Conservation (phyloP, 2,329 filamentous ascomycete genomes). For the Fusarium sublunatum region DNA sequence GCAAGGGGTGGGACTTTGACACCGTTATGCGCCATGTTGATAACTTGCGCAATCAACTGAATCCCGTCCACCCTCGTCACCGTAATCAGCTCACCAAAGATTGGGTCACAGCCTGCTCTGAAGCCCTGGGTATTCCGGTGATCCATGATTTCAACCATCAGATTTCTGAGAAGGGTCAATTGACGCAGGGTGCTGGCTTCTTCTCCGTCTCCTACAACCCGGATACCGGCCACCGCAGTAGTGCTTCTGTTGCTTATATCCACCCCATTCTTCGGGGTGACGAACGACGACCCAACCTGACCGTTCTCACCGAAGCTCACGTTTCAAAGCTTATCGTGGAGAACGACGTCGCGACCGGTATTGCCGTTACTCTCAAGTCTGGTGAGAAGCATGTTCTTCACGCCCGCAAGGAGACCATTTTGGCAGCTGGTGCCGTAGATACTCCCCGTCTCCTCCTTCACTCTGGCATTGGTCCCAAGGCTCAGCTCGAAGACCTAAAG, state of each 20-base stretch:
- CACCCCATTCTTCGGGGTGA: conserved; percentile 88
- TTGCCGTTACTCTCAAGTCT: conserved; percentile 71
- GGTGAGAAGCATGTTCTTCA: conserved; percentile 66
- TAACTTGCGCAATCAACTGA: conserved; percentile 88
- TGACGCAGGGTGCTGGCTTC: conserved; percentile 85
- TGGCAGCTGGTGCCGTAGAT: conserved; percentile 84
- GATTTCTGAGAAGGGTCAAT: conserved; percentile 77
- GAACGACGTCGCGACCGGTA: conserved; percentile 76
- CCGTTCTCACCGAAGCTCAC: conserved; percentile 87
- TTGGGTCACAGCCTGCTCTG: conserved; percentile 85
- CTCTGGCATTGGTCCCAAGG: conserved; percentile 66
- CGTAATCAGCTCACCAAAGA: conserved; percentile 92
- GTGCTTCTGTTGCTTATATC: conserved; percentile 90
- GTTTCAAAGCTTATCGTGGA: conserved; percentile 83
- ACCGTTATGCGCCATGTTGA: conserved; percentile 84
- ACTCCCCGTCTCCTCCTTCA: conserved; percentile 75
- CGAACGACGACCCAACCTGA: conserved; percentile 85
- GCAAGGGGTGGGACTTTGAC: conserved; percentile 87
- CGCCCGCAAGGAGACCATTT: conserved; percentile 79
- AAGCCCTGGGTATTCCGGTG: conserved; percentile 81
- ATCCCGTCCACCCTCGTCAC: conserved; percentile 86
- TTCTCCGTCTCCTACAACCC: conserved; percentile 94
- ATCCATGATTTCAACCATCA: conserved; percentile 88
- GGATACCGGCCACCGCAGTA: conserved; percentile 84
- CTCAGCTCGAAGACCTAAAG: conserved; percentile 64